phyloP scores from a whole-genome alignment of 306 rosid species.

The Alnus glutinosa region DNA sequence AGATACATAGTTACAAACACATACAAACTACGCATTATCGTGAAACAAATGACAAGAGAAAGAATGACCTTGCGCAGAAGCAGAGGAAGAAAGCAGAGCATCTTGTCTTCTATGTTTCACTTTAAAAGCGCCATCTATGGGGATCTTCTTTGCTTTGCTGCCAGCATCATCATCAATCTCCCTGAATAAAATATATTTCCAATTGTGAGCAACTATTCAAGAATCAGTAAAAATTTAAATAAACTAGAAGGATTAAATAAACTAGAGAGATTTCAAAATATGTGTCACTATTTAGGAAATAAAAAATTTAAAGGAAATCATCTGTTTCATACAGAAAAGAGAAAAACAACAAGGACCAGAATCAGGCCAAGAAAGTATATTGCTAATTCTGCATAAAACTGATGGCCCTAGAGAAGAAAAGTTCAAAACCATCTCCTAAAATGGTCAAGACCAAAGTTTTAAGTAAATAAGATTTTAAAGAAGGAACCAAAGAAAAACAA shows the following conservation, averaged over 20 bases:
- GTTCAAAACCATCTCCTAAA: conserved; percentile 1
- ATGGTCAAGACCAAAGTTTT: neutral
- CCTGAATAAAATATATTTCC: conserved; percentile 36
- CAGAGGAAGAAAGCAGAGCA: conserved; percentile 26
- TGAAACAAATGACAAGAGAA: neutral
- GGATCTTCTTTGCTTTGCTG: conserved; percentile 18
- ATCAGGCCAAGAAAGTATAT: neutral
- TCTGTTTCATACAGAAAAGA: neutral
- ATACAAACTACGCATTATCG: neutral
- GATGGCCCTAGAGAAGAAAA: neutral
- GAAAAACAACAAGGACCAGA: neutral
- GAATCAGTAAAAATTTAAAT: neutral
- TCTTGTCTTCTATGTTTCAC: conserved; percentile 23
- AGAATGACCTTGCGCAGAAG: conserved; percentile 53
- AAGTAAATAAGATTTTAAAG: neutral
- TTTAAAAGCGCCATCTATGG: conserved; percentile 15
- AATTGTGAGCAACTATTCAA: conserved; percentile 12
- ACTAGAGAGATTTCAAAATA: neutral
- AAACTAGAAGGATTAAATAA: neutral
- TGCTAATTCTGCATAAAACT: neutral
- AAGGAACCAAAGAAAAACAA: neutral
- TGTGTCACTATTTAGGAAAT: neutral
- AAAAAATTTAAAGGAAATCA: neutral
- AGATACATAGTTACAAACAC: neutral
- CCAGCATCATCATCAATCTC: conserved; percentile 11